These are phyloP conservation scores for Penicillium sp. DNA, from an alignment of 2,329 filamentous ascomycete species.

Conservation along the genomic window DNA sequence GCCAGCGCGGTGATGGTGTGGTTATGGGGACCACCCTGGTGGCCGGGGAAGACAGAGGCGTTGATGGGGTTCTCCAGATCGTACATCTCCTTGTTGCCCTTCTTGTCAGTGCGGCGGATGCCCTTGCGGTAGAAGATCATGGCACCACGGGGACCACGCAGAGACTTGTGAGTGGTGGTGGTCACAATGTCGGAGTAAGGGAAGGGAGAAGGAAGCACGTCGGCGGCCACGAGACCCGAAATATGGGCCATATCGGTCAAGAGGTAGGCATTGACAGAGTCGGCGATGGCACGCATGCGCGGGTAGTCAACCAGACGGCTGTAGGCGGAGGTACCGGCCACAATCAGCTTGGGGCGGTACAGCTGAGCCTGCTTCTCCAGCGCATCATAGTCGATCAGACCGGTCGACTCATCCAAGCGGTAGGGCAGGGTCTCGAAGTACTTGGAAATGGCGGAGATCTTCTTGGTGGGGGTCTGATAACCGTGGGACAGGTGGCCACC, in stretches of 20 bases:
- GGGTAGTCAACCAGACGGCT: constrained; percentile 96
- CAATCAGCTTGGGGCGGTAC: constrained; percentile 93
- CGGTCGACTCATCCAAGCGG: constrained; percentile 71
- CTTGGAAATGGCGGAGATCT: constrained; percentile 96
- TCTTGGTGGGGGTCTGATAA: constrained; percentile 93
- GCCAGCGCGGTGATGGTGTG: constrained; percentile 98
- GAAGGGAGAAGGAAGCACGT: constrained; percentile 92
- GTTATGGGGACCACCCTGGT: constrained; percentile 98
- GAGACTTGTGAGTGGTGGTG: constrained; percentile 98
- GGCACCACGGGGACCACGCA: constrained; percentile 92
- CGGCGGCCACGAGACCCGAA: constrained; percentile 88
- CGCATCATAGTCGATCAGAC: constrained; percentile 94
- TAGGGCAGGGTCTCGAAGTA: constrained; percentile 99
- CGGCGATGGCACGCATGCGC: constrained; percentile 93
- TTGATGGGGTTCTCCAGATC: constrained; percentile 96
- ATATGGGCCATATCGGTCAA: constrained; percentile 99
- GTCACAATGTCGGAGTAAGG: constrained; percentile 92
- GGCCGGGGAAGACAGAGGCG: constrained; percentile 97
- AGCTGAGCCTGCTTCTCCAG: constrained; percentile 86
- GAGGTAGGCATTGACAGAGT: constrained; percentile 89
- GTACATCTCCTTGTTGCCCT: constrained; percentile 84
- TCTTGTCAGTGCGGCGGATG: constrained; percentile 86
- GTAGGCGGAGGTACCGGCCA: constrained; percentile 97
- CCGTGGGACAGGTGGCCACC: constrained; percentile 94
- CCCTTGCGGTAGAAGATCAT: constrained; percentile 99